These are phyloP conservation scores for Canavalia gladiata DNA, from an alignment of 306 rosid species.

Conservation along the genomic window DNA sequence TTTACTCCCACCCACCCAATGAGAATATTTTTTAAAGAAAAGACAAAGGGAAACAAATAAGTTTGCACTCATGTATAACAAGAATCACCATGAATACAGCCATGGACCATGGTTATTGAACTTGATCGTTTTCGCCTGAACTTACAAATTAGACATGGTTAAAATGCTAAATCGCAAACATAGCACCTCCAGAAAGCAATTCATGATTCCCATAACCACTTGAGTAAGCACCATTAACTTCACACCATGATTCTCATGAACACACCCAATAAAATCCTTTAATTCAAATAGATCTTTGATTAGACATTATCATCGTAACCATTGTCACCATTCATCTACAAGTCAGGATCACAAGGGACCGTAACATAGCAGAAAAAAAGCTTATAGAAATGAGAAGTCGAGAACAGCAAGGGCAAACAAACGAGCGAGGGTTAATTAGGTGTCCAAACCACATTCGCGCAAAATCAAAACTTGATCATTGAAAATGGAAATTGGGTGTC, in stretches of 20 bases:
- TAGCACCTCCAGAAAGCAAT: constrained; percentile 26
- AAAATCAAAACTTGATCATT: constrained; percentile 19
- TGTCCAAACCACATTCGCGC: constrained; percentile 5
- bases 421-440: not conserved
- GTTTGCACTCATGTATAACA: not conserved
- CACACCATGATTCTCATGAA: not conserved
- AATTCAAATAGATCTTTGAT: constrained; percentile 6
- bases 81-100: constrained; percentile 10
- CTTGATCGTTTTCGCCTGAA: not conserved
- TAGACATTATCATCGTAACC: constrained; percentile 1
- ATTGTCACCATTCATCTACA: constrained; percentile 5
- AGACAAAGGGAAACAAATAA: not conserved
- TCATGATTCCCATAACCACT: not conserved
- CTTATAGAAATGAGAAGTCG: not conserved
- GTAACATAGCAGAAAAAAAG: not conserved
- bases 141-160: not conserved
- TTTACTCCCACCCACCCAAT: not conserved
- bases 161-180: constrained; percentile 1
- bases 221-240: not conserved
- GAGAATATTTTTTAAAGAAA: too few relatives aligned
- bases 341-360: not conserved
- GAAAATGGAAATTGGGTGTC: constrained; percentile 33
- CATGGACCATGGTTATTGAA: not conserved
- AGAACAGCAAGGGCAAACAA: not conserved
- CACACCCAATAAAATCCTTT: not conserved